Conservation (phyloP, 257 asterid genomes). For the Solanum appendiculatum region DNA sequence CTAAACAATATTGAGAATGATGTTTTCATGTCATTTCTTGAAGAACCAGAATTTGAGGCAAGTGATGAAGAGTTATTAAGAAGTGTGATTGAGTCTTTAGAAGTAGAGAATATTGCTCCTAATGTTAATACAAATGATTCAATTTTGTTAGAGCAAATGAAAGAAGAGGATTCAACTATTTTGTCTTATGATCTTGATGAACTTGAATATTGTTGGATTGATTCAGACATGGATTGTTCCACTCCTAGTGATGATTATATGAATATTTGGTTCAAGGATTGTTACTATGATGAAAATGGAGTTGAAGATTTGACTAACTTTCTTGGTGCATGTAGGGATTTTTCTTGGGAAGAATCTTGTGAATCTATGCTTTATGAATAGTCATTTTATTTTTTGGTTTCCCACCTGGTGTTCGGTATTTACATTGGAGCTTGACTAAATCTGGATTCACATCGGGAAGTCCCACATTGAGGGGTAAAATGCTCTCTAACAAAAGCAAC, state of each 20-base stretch:
- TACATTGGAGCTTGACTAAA: neutral
- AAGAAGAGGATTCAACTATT: neutral
- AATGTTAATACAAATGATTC: neutral
- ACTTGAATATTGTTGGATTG: neutral
- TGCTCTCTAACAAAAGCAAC: neutral
- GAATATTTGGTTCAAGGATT: neutral
- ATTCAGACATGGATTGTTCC: neutral
- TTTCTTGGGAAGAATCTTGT: neutral
- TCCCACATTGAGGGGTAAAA: neutral
- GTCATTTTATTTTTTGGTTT: no score
- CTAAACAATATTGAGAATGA: neutral
- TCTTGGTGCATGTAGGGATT: neutral
- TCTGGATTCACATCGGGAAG: neutral
- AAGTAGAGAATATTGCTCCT: neutral
- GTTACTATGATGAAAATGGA: neutral
- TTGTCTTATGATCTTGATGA: neutral
- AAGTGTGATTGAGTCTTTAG: neutral
- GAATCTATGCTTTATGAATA: neutral
- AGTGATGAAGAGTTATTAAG: neutral
- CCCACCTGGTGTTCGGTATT: rapidly evolving
- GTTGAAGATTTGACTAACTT: neutral
- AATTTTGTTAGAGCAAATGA: neutral
- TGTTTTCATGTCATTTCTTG: neutral
- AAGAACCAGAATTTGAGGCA: neutral
- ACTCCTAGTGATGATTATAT: neutral